Evolutionary conservation across 306 rosid species (phyloP).

Genomic region (Pueraria montana): DNA sequence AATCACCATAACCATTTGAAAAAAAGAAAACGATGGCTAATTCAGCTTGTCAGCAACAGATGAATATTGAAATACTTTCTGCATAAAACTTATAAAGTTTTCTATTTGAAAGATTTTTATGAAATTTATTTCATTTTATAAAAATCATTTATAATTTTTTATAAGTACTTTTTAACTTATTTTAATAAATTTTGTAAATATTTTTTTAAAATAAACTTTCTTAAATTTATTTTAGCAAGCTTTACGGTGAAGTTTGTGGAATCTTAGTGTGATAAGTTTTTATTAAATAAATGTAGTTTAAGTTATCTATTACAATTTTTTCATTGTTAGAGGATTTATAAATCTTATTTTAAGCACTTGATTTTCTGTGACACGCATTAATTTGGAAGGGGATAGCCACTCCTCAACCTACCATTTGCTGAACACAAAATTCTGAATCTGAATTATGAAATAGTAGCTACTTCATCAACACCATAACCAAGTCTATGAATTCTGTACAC

Average conservation of each 20-base stretch:
- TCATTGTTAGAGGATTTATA: not conserved
- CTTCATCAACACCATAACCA: not conserved
- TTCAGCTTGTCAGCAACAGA: not conserved
- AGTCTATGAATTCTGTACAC: not conserved
- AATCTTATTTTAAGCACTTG: not conserved
- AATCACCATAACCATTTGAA: not conserved
- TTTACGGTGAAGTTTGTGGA: not conserved
- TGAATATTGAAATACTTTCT: not conserved
- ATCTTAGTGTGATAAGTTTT: not conserved
- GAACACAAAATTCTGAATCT: not conserved
- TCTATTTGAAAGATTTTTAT: not conserved
- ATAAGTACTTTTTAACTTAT: not conserved
- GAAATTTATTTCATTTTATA: not conserved
- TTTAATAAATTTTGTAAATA: not conserved
- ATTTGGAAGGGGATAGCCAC: not conserved
- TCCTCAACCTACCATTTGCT: not conserved
- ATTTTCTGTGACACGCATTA: not conserved
- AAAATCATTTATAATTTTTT: not conserved
- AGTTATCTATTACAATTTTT: not conserved
- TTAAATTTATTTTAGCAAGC: not conserved
- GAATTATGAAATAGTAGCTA: constrained; percentile 1
- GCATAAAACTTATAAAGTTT: not conserved
- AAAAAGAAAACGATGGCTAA: not conserved
- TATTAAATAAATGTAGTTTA: not conserved
- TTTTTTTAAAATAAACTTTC: not conserved